Percentiles rank a stretch among this genome's conserved stretches.
Evolutionary conservation across 1,284 basidiomycete genomes (phyloP).

Genomic region (Ganoderma leucocontextum): DNA sequence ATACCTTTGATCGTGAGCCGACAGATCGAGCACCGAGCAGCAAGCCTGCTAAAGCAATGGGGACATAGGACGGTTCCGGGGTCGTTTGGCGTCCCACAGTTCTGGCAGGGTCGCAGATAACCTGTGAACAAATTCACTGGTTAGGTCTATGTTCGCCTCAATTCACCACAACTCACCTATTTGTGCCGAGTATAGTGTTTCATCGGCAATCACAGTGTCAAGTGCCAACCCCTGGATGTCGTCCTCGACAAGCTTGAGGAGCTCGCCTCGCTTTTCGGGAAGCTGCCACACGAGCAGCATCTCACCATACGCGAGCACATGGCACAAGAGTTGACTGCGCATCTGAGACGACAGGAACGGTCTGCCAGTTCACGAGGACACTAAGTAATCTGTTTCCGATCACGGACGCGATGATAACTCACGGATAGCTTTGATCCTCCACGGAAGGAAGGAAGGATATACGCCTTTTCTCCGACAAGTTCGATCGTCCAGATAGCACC

Average conservation of each 20-base stretch:
- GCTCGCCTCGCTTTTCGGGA: conserved; percentile 70
- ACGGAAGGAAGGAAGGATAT: conserved; percentile 41
- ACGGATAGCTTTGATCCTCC: conserved; percentile 36
- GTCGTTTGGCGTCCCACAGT: conserved; percentile 37
- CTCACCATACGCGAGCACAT: conserved; percentile 79
- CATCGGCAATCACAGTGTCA: conserved; percentile 38
- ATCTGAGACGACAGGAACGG: conserved; percentile 33
- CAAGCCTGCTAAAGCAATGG: conserved; percentile 55
- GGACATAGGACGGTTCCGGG: conserved; percentile 47
- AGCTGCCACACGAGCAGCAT: conserved; percentile 77
- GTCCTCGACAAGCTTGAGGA: conserved; percentile 66
- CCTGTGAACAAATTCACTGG: conserved; percentile 22
- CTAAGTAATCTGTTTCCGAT: background rate
- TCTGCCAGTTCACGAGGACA: conserved; percentile 4
- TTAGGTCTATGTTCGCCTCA: background rate
- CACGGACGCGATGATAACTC: conserved; percentile 10
- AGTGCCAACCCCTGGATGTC: conserved; percentile 40
- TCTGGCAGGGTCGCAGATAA: conserved; percentile 46
- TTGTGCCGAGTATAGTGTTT: conserved; percentile 46
- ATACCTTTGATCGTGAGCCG: conserved; percentile 81
- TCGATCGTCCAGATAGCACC: conserved; percentile 38
- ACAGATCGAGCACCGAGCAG: conserved; percentile 75
- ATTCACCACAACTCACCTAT: conserved; percentile 28
- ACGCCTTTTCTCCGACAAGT: conserved; percentile 45
- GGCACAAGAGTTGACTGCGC: conserved; percentile 56